phyloP scores from a whole-genome alignment of 345 rosid species.

The Raphanus raphanistrum region DNA sequence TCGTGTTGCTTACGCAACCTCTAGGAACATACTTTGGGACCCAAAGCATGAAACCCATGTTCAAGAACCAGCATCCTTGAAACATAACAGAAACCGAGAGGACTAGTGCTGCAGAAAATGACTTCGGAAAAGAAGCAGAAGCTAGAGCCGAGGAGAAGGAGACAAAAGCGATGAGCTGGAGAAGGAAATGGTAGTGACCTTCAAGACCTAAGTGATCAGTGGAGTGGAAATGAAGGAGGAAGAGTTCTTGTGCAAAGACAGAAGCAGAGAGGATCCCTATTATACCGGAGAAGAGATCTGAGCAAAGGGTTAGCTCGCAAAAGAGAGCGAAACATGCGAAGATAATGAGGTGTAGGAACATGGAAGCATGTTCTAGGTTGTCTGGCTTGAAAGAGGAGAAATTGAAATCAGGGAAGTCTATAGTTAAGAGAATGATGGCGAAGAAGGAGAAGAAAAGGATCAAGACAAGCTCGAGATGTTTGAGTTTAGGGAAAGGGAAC shows the following conservation, averaged over 20 bases:
- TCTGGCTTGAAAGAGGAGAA: conserved; percentile 55
- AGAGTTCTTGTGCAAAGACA: conserved; percentile 74
- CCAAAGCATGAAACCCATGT: conserved; percentile 93
- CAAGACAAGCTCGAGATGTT: conserved; percentile 58
- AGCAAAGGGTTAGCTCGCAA: conserved; percentile 51
- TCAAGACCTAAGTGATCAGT: conserved; percentile 81
- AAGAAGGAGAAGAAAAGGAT: conserved; percentile 58
- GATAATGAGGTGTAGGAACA: conserved; percentile 78
- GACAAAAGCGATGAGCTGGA: conserved; percentile 69
- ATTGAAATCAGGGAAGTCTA: conserved; percentile 57
- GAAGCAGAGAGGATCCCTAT: conserved; percentile 64
- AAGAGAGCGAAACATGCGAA: conserved; percentile 67
- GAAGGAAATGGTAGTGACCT: conserved; percentile 89
- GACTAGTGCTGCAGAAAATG: conserved; percentile 57
- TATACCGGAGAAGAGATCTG: conserved; percentile 51
- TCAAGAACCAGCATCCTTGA: conserved; percentile 84
- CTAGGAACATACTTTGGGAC: conserved; percentile 58
- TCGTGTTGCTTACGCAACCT: conserved; percentile 54
- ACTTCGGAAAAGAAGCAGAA: conserved; percentile 47
- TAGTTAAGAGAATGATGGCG: conserved; percentile 54
- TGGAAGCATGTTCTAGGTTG: conserved; percentile 79
- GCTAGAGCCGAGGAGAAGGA: conserved; percentile 61
- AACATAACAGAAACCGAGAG: conserved; percentile 67
- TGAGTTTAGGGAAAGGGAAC: conserved; percentile 56
- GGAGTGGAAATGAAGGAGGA: conserved; percentile 87